Conservation (phyloP, 2,329 filamentous ascomycete species). For the Scedosporium aurantiacum region DNA sequence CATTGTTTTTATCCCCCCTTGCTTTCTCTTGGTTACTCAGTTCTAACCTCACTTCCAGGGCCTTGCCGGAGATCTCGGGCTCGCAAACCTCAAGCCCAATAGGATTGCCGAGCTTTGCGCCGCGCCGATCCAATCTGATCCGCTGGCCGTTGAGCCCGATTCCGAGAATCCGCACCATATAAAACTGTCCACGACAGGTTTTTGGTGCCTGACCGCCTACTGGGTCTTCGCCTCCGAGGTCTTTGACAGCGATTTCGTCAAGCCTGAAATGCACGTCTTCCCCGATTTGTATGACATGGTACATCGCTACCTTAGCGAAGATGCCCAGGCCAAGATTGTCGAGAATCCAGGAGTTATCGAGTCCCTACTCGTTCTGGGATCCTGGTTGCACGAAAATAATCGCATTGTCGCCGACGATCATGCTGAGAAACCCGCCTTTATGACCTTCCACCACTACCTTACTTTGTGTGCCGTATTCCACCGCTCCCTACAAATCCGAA, state of each 20-base stretch:
- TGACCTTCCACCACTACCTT: conserved; percentile 49
- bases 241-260: conserved; percentile 44
- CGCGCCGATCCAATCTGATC: conserved; percentile 29
- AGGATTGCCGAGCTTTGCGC: conserved; percentile 35
- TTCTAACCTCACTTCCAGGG: conserved; percentile 28
- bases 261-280: conserved; percentile 45
- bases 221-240: conserved; percentile 51
- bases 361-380: conserved; percentile 45
- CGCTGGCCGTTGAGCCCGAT: conserved; percentile 34
- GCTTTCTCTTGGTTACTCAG: not conserved
- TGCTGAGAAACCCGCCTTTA: conserved; percentile 33
- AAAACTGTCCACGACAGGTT: conserved; percentile 46
- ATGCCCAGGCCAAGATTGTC: conserved; percentile 36
- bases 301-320: conserved; percentile 38
- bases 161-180: conserved; percentile 38
- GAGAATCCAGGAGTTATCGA: conserved; percentile 45
- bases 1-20: not conserved
- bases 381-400: conserved; percentile 45
- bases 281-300: conserved; percentile 47
- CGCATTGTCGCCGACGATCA: conserved; percentile 22
- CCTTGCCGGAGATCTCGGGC: conserved; percentile 50
- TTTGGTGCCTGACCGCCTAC: conserved; percentile 48
- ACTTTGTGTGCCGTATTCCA: conserved; percentile 49
- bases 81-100: conserved; percentile 33
- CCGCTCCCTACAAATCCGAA: conserved; percentile 40